Evolutionary conservation across 139 green algal genomes (phyloP).

Genomic region (Volvox africanus): DNA sequence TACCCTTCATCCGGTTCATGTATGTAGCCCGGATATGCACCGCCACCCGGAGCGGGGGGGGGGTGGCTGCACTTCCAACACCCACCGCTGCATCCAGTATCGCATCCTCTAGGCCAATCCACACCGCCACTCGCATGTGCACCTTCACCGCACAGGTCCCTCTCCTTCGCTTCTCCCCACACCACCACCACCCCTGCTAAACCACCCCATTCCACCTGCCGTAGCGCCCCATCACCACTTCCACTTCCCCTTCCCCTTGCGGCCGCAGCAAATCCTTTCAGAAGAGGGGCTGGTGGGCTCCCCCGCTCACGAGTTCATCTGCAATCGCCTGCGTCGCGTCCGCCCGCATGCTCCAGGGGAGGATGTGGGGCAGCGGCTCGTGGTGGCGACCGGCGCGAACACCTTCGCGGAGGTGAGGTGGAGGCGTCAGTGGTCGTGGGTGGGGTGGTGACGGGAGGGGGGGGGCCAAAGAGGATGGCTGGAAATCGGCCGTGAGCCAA

Average conservation of each 20-base stretch:
- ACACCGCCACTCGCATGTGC: too few relatives aligned
- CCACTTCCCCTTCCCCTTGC: neutral
- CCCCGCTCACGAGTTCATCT: conserved; percentile 50
- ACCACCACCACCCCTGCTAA: neutral
- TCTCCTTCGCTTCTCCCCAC: neutral
- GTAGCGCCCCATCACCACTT: neutral
- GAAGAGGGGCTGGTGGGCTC: conserved; percentile 60
- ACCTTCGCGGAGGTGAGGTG: conserved; percentile 50
- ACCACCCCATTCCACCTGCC: neutral
- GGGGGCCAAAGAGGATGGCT: too few relatives aligned
- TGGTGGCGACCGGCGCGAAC: conserved; percentile 59
- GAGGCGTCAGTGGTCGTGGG: neutral
- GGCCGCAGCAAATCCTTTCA: conserved; percentile 30
- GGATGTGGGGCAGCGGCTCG: conserved; percentile 77
- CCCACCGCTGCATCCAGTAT: too few relatives aligned
- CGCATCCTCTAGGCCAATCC: too few relatives aligned
- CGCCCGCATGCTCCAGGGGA: conserved; percentile 62
- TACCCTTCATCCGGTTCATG: too few relatives aligned
- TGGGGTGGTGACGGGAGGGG: neutral
- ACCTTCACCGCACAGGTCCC: neutral
- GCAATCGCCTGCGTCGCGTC: conserved; percentile 47
- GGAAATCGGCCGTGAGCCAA: too few relatives aligned
- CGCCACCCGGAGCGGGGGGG: too few relatives aligned
- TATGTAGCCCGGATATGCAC: too few relatives aligned
- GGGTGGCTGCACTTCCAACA: too few relatives aligned